Evolutionary conservation across 1,284 basidiomycete species (phyloP).

Genomic region (Naganishia cerealis): DNA sequence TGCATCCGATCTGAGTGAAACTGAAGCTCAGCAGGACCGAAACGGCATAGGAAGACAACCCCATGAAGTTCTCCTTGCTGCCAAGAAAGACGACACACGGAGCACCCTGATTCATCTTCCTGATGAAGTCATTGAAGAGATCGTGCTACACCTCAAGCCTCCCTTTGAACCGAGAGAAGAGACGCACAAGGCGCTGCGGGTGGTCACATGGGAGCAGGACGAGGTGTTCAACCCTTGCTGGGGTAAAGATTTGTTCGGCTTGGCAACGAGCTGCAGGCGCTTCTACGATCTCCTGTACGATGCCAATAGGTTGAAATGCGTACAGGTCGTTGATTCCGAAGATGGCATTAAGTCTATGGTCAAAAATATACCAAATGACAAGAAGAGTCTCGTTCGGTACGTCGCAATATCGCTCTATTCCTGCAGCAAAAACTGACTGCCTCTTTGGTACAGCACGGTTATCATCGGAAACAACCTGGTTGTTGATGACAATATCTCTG

Average conservation of each 20-base stretch:
- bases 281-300: slow-evolving; percentile 13
- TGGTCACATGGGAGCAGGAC: slow-evolving; percentile 13
- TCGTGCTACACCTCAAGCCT: slow-evolving; percentile 1
- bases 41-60: not conserved
- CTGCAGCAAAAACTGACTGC: not conserved
- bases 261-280: slow-evolving; percentile 11
- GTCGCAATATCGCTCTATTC: not conserved
- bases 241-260: slow-evolving; percentile 19
- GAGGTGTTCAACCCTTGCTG: slow-evolving; percentile 14
- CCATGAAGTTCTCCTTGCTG: not conserved
- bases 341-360: slow-evolving; percentile 9
- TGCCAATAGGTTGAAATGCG: slow-evolving; percentile 1
- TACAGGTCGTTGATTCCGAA: slow-evolving; percentile 11
- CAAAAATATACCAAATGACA: slow-evolving; percentile 11
- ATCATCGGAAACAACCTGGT: slow-evolving; percentile 14
- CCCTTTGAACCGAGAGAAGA: not conserved
- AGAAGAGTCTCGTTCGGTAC: slow-evolving; percentile 9
- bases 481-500: not conserved
- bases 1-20: not conserved
- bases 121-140: slow-evolving; percentile 11
- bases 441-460: not conserved
- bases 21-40: not conserved
- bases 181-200: not conserved
- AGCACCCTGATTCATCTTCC: not conserved
- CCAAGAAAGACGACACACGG: not conserved